Evolutionary conservation across 108 stramenopile genomes (phyloP).

Genomic region (Chaetoceros muelleri): DNA sequence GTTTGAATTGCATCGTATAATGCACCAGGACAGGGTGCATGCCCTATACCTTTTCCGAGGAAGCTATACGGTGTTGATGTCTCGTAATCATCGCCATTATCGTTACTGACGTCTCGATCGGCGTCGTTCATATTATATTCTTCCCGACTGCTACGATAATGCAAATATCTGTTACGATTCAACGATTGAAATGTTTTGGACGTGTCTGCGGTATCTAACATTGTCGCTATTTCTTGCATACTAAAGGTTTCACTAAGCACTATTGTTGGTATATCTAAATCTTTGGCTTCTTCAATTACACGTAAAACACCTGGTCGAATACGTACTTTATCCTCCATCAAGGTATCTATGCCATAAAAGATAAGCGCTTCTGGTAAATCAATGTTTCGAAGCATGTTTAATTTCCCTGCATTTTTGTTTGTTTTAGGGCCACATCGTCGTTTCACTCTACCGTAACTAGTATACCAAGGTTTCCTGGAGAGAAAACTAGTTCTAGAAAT

Average conservation of each 20-base stretch:
- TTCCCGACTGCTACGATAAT: neutral
- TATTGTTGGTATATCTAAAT: neutral
- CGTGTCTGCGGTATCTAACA: neutral
- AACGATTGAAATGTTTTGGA: neutral
- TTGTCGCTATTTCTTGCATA: neutral
- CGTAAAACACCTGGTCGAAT: neutral
- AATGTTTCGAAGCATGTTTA: slow-evolving; percentile 66
- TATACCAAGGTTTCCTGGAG: too few species aligned
- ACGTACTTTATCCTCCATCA: neutral
- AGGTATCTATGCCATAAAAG: slow-evolving; percentile 44
- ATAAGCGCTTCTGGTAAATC: slow-evolving; percentile 65
- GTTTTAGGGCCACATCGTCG: too few species aligned
- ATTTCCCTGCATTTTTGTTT: neutral
- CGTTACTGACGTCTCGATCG: slow-evolving; percentile 1
- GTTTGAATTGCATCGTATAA: slow-evolving; percentile 40
- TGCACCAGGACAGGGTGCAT: slow-evolving; percentile 52
- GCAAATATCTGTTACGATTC: neutral
- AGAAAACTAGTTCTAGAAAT: too few species aligned
- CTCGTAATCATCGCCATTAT: slow-evolving; percentile 6
- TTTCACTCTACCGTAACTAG: too few species aligned
- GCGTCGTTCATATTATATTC: neutral
- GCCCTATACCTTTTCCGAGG: neutral
- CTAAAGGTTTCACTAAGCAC: neutral
- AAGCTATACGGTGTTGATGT: neutral
- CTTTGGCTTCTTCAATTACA: neutral